Conservation (phyloP, 2,329 filamentous ascomycete genomes). For the Calonectria pseudoturangicola region DNA sequence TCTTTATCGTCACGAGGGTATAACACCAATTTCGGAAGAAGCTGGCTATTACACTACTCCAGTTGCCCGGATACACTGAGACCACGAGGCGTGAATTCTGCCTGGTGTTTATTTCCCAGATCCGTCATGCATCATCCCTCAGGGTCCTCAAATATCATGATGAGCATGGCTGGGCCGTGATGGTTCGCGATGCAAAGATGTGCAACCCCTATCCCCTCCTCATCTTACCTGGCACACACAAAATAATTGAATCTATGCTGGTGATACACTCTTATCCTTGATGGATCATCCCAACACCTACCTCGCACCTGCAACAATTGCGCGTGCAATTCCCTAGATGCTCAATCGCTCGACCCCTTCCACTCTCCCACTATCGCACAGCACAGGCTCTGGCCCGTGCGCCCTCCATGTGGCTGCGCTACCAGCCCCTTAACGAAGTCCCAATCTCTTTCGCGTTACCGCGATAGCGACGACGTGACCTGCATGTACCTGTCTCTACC, state of each 20-base stretch:
- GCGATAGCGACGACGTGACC: slow-evolving; percentile 41
- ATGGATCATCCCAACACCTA: slow-evolving; percentile 26
- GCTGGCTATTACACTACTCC: slow-evolving; percentile 18
- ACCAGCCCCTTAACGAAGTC: slow-evolving; percentile 53
- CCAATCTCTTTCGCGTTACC: slow-evolving; percentile 52
- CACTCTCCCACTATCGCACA: slow-evolving; percentile 35
- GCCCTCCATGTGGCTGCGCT: slow-evolving; percentile 46
- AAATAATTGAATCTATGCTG: slow-evolving; percentile 20
- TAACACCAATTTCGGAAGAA: slow-evolving; percentile 24
- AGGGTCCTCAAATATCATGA: neutral
- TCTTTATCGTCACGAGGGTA: slow-evolving; percentile 9
- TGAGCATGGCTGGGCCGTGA: neutral
- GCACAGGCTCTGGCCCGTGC: slow-evolving; percentile 26
- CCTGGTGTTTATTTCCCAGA: slow-evolving; percentile 22
- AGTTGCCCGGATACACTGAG: slow-evolving; percentile 18
- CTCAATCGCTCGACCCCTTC: slow-evolving; percentile 27
- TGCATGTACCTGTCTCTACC: slow-evolving; percentile 49
- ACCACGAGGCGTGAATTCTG: slow-evolving; percentile 14
- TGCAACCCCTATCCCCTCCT: slow-evolving; percentile 8
- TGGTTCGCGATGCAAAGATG: neutral
- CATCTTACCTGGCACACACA: slow-evolving; percentile 23
- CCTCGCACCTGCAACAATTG: slow-evolving; percentile 27
- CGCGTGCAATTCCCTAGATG: slow-evolving; percentile 24
- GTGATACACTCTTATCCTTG: slow-evolving; percentile 29
- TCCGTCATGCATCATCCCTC: neutral